Conservation (phyloP, 129 eudicot species). For the Lonicera japonica region DNA sequence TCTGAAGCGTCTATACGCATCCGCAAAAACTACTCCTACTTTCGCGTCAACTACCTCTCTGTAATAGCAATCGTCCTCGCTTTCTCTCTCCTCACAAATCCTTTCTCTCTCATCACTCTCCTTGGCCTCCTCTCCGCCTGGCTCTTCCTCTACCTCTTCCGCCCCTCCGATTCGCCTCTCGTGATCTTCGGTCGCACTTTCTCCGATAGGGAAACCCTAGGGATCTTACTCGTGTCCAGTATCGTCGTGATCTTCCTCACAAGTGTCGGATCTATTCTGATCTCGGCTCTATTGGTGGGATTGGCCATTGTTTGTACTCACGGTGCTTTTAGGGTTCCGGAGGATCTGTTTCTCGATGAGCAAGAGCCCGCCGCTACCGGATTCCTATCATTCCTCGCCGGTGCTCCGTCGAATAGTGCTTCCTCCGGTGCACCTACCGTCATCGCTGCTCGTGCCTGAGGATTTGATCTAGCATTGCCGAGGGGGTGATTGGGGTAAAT, state of each 20-base stretch:
- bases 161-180: slow-evolving; percentile 44
- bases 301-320: slow-evolving; percentile 29
- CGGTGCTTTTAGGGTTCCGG: slow-evolving; percentile 49
- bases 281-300: slow-evolving; percentile 45
- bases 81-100: slow-evolving; percentile 45
- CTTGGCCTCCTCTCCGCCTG: slow-evolving; percentile 43
- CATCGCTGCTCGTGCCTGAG: slow-evolving; percentile 34
- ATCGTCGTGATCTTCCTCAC: slow-evolving; percentile 42
- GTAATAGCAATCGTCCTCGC: slow-evolving; percentile 31
- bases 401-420: slow-evolving; percentile 12
- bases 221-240: slow-evolving; percentile 17
- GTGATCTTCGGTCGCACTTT: slow-evolving; percentile 32
- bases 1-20: slow-evolving; percentile 50
- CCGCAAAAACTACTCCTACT: slow-evolving; percentile 49
- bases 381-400: slow-evolving; percentile 37
- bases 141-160: slow-evolving; percentile 49
- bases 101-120: slow-evolving; percentile 44
- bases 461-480: too few species aligned
- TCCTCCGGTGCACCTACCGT: slow-evolving; percentile 18
- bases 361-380: slow-evolving; percentile 30
- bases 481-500: neutral
- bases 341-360: slow-evolving; percentile 50
- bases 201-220: slow-evolving; percentile 45
- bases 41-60: slow-evolving; percentile 46
- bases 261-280: slow-evolving; percentile 46